These are phyloP conservation scores for Fabrea salina DNA, from an alignment of 169 alveolate genomes.

Conservation along the genomic window DNA sequence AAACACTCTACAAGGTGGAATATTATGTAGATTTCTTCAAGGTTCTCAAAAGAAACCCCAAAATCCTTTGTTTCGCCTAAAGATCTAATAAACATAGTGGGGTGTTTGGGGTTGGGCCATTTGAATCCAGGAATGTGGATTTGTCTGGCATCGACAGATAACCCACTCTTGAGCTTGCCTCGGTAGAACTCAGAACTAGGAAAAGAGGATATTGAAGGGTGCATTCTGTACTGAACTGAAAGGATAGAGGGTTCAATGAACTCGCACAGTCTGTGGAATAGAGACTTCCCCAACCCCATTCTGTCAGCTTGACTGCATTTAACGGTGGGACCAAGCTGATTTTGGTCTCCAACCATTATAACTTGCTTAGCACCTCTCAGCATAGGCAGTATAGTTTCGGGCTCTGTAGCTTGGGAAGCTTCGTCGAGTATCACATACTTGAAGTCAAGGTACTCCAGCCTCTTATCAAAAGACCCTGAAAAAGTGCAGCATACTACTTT, in stretches of 20 bases:
- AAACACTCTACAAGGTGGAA: too few relatives aligned
- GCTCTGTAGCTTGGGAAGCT: too few relatives aligned
- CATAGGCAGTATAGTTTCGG: too few relatives aligned
- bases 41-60: too few relatives aligned
- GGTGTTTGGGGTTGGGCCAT: too few relatives aligned
- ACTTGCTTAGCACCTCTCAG: not conserved
- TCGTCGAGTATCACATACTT: too few relatives aligned
- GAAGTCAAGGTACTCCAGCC: slow-evolving; percentile 87
- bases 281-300: not conserved
- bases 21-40: too few relatives aligned
- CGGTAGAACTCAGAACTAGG: not conserved
- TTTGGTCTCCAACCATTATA: not conserved
- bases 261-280: not conserved
- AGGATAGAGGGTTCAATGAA: not conserved
- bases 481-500: slow-evolving; percentile 82
- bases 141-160: not conserved
- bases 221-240: not conserved
- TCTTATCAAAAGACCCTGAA: slow-evolving; percentile 91
- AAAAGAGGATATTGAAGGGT: not conserved
- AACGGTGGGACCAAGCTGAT: not conserved
- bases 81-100: too few relatives aligned
- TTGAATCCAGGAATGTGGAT: too few relatives aligned
- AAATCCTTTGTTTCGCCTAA: too few relatives aligned
- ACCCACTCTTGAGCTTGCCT: not conserved
- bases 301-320: not conserved